Percentiles rank a stretch among this genome's conserved stretches.
phyloP scores from a whole-genome alignment of 2,329 filamentous ascomycete genomes.

The Aspergillus sp. region DNA sequence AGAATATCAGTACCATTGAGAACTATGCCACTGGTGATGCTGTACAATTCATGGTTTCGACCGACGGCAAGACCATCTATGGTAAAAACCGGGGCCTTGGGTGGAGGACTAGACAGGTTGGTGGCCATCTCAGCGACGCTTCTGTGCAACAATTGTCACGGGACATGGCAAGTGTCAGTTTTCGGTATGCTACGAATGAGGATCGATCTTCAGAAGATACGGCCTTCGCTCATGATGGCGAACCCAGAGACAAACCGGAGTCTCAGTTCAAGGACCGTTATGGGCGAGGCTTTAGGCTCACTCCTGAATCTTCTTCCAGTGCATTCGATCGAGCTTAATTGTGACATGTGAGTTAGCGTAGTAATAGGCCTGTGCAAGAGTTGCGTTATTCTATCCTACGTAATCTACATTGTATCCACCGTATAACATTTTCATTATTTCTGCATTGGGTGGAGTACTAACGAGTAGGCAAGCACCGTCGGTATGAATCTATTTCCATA shows the following conservation, averaged over 20 bases:
- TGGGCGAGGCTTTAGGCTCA: conserved; percentile 19
- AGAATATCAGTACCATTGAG: conserved; percentile 34
- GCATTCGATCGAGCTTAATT: neutral
- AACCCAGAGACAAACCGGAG: conserved; percentile 7
- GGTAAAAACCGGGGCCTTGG: conserved; percentile 29
- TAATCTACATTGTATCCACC: no score
- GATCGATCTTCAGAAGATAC: conserved; percentile 5
- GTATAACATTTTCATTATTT: no score
- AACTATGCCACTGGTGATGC: conserved; percentile 37
- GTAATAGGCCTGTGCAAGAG: no score
- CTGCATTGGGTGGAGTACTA: no score
- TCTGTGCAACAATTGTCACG: conserved; percentile 31
- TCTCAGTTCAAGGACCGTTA: conserved; percentile 27
- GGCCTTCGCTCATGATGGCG: conserved; percentile 5
- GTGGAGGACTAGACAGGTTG: conserved; percentile 35
- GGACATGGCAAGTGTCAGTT: conserved; percentile 26
- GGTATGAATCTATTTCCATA: no score
- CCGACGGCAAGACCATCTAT: conserved; percentile 31
- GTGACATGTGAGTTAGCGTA: no score
- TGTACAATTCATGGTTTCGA: conserved; percentile 39
- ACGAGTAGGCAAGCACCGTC: no score
- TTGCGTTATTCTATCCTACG: no score
- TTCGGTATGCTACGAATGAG: conserved; percentile 14
- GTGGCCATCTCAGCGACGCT: conserved; percentile 31
- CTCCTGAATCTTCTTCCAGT: conserved; percentile 2